Base-by-base conservation (phyloP, 2,329 filamentous ascomycete genomes). In the Venturia carpophila region DNA sequence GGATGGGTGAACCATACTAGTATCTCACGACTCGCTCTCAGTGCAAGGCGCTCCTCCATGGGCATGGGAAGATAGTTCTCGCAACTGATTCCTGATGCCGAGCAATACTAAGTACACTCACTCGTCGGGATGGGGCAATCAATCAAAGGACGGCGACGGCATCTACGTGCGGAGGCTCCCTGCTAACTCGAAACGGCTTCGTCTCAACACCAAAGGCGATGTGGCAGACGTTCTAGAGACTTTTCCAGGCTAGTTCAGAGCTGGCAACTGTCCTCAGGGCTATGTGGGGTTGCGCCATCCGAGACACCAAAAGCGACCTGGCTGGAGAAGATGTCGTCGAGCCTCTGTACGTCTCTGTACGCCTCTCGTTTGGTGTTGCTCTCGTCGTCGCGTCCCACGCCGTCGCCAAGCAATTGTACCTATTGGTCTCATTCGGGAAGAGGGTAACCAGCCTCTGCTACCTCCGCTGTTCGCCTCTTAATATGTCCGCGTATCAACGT, bases 131-230 rank as follows among this genome's bases (percentile, higher is more conserved):
- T 17, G 49, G 7, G 10, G 30, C 11, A 10, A 55, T 9, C 17
- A 19, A 34, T 55, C 45, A 24, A 10, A 10, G 45, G 30, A 34
- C 30, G 30, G 30, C 30, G n/a, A 3, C n/a, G 19, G n/a, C 45
- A 47, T 47, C 45, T 47, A 6, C 24, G 17, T 34, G 10, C 5
- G 52, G 30, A 37, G 30, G 5, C 52, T 37, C 52, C 52, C 17
- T n/a, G 52, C 52, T 58, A 58, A 58, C 27, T 37, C 52, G 52
- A 37, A 58, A 58, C 30, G 30, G 52, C 52, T n/a, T 58, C 52
- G 52, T 58, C 27, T 58, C 30, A 21, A 58, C 52, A 37, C 30
- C 52, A 58, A 27, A 21, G 37, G 52, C 52, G 37, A 58, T 15
- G 19, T 37, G 37, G 49, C n/a, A 39, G 52, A 58, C 3, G 30